phyloP scores from a whole-genome alignment of 345 rosid genomes.

The Triadica sebifera region DNA sequence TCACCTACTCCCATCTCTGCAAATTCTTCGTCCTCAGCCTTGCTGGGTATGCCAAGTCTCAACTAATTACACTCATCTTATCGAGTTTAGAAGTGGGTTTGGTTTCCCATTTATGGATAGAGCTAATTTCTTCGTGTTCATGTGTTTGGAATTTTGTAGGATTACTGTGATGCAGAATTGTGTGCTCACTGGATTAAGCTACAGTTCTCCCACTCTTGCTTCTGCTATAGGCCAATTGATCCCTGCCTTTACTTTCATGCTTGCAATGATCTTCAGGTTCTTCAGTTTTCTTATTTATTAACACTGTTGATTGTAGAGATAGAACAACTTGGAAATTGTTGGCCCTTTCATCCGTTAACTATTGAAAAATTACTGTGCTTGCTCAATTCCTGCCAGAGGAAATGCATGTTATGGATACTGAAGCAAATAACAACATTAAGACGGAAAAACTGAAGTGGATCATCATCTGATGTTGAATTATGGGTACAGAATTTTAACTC shows the following conservation, averaged over 20 bases:
- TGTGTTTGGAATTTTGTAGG: conserved; percentile 28
- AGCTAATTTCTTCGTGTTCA: neutral
- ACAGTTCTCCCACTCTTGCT: conserved; percentile 56
- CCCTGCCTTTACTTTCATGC: conserved; percentile 57
- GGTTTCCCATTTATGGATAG: neutral
- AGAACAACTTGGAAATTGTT: neutral
- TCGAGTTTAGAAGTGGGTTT: conserved; percentile 3
- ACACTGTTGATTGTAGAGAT: too few species aligned
- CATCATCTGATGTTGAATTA: neutral
- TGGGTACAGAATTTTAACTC: neutral
- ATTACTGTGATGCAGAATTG: conserved; percentile 51
- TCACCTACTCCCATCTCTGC: conserved; percentile 41
- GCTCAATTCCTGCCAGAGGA: too few species aligned
- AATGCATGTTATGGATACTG: too few species aligned
- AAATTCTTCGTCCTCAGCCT: conserved; percentile 47
- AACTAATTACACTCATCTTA: too few species aligned
- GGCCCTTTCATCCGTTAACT: neutral
- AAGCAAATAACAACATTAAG: too few species aligned
- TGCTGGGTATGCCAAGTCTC: conserved; percentile 33
- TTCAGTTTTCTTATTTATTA: too few species aligned
- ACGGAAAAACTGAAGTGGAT: conserved; percentile 1
- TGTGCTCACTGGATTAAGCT: conserved; percentile 45
- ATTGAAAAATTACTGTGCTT: too few species aligned
- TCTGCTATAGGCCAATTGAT: conserved; percentile 46
- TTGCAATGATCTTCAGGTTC: conserved; percentile 62